These are phyloP conservation scores for Peronospora tabacina DNA, from an alignment of 352 stramenopile species.

Conservation along the genomic window DNA sequence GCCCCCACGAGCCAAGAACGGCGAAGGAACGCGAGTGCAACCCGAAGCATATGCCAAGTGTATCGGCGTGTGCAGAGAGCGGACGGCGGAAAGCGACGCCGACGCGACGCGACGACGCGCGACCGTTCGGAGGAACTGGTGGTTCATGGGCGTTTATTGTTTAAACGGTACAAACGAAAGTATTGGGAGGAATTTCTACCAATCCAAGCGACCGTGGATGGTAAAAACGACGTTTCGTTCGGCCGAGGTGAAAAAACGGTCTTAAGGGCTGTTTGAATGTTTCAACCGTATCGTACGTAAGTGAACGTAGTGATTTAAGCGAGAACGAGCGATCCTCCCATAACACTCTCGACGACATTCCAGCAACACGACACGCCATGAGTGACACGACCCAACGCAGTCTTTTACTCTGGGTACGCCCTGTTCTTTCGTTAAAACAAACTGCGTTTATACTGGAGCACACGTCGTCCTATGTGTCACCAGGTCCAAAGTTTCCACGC, in stretches of 20 bases:
- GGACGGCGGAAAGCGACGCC: slow-evolving; percentile 1
- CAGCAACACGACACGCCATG: slow-evolving; percentile 22
- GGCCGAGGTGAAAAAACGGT: no score
- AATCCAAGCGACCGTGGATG: slow-evolving; percentile 7
- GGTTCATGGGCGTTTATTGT: slow-evolving; percentile 17
- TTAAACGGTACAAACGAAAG: neutral
- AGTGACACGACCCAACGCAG: slow-evolving; percentile 69
- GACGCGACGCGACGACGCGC: slow-evolving; percentile 18
- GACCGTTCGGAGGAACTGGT: slow-evolving; percentile 24
- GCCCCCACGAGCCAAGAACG: slow-evolving; percentile 29
- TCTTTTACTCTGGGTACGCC: slow-evolving; percentile 65
- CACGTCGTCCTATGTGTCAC: neutral
- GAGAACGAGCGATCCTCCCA: no score
- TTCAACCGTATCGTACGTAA: neutral
- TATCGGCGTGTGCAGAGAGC: slow-evolving; percentile 14
- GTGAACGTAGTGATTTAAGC: neutral
- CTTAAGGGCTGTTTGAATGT: no score
- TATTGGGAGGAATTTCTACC: slow-evolving; percentile 1
- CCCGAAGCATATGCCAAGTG: neutral
- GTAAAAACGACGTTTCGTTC: no score
- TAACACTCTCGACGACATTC: no score
- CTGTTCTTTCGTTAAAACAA: neutral
- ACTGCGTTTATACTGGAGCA: no score
- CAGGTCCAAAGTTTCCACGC: slow-evolving; percentile 74
- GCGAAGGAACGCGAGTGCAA: slow-evolving; percentile 11